Evolutionary conservation across 345 rosid genomes (phyloP).

Genomic region (Citrus unshiu): DNA sequence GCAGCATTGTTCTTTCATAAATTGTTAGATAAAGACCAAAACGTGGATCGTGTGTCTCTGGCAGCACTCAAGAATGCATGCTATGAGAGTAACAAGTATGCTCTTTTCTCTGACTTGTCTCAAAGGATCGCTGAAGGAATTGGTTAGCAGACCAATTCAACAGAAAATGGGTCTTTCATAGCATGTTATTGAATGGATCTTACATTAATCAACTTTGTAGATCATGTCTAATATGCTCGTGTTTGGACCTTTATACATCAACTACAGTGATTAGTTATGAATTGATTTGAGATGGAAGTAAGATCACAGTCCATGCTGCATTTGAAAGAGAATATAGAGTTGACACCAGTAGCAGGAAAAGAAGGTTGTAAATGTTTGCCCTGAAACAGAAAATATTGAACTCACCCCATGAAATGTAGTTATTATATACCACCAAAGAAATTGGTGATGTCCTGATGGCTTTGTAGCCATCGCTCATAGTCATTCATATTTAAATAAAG

Average conservation of each 20-base stretch:
- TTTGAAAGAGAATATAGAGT: neutral
- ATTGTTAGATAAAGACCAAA: conserved; percentile 50
- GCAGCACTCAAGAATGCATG: conserved; percentile 78
- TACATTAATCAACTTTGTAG: neutral
- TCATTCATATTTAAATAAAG: neutral
- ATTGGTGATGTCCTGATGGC: neutral
- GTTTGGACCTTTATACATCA: neutral
- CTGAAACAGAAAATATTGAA: neutral
- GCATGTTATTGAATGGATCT: neutral
- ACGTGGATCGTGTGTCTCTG: conserved; percentile 54
- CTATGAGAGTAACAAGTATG: conserved; percentile 65
- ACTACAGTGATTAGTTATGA: neutral
- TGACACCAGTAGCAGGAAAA: neutral
- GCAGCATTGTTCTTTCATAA: conserved; percentile 77
- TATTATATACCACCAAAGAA: neutral
- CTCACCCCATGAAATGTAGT: neutral
- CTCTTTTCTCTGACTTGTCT: conserved; percentile 67
- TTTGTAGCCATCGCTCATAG: neutral
- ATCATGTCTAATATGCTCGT: too few relatives aligned
- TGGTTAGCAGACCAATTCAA: conserved; percentile 26
- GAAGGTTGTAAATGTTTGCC: neutral
- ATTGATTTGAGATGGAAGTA: neutral
- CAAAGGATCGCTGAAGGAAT: conserved; percentile 51
- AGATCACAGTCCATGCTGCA: neutral
- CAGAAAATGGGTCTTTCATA: neutral